These are phyloP conservation scores for Alliaria petiolata DNA, from an alignment of 345 rosid species.

Conservation along the genomic window DNA sequence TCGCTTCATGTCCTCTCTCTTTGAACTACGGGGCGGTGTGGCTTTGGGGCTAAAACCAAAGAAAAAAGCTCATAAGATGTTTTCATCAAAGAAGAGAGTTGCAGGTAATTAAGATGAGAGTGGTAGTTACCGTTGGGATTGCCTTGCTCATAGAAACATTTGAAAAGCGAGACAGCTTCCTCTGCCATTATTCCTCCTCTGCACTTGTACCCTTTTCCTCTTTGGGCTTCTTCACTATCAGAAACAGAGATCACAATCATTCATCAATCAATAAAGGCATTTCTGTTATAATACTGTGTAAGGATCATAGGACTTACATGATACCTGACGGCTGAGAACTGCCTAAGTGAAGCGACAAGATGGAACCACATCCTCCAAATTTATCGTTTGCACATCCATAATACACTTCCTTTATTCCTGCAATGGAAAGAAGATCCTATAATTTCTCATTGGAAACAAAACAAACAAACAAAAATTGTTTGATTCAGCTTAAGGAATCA, in stretches of 20 bases:
- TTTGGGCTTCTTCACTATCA: slow-evolving; percentile 31
- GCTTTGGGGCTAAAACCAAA: slow-evolving; percentile 42
- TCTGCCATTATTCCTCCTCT: slow-evolving; percentile 72
- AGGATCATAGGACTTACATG: slow-evolving; percentile 20
- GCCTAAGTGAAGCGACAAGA: slow-evolving; percentile 54
- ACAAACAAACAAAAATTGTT: not conserved
- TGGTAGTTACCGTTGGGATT: slow-evolving; percentile 68
- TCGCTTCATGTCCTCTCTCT: not conserved
- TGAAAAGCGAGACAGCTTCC: slow-evolving; percentile 63
- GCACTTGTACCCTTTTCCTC: slow-evolving; percentile 48
- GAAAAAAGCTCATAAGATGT: not conserved
- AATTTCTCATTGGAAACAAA: not conserved
- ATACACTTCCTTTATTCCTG: slow-evolving; percentile 65
- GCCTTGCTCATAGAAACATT: slow-evolving; percentile 79
- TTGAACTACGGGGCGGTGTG: slow-evolving; percentile 41
- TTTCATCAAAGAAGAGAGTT: not conserved
- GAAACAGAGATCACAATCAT: not conserved
- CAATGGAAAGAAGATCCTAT: not conserved
- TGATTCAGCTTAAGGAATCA: not conserved
- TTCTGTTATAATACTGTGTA: not conserved
- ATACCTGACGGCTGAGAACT: slow-evolving; percentile 31
- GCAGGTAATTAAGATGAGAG: not conserved
- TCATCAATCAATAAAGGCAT: not conserved
- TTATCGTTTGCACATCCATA: slow-evolving; percentile 82
- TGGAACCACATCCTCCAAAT: slow-evolving; percentile 89